phyloP scores from a whole-genome alignment of 805 yeast species.

The Saccharomycopsis olivae region DNA sequence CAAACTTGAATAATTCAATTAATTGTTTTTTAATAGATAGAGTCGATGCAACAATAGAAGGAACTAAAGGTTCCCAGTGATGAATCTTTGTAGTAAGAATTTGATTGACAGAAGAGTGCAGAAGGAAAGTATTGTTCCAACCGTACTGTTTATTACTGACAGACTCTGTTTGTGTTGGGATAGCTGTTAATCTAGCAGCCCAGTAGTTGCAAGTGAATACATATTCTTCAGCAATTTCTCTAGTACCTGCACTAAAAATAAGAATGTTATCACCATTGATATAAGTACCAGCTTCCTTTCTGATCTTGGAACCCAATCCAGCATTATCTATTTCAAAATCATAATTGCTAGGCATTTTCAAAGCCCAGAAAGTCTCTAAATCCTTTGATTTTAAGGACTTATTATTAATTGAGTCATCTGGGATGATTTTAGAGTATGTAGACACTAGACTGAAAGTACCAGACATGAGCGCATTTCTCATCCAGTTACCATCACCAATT shows the following conservation, averaged over 20 bases:
- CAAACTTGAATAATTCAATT: conserved; percentile 29
- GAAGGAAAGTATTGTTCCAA: conserved; percentile 36
- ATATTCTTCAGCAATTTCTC: conserved; percentile 57
- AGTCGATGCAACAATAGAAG: conserved; percentile 22
- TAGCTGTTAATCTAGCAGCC: conserved; percentile 78
- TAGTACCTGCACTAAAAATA: conserved; percentile 55
- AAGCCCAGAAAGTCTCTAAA: conserved; percentile 37
- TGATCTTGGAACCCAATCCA: conserved; percentile 7
- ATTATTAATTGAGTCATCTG: conserved; percentile 27
- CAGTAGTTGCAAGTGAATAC: conserved; percentile 79
- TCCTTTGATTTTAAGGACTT: conserved; percentile 23
- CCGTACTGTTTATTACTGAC: conserved; percentile 74
- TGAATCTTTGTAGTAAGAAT: conserved; percentile 19
- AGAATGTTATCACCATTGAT: conserved; percentile 29
- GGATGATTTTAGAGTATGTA: conserved; percentile 37
- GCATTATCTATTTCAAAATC: conserved; percentile 22
- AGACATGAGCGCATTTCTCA: conserved; percentile 47
- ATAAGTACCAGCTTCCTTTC: conserved; percentile 12
- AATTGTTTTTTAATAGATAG: conserved; percentile 28
- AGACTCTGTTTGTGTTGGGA: conserved; percentile 62
- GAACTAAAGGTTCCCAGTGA: conserved; percentile 26
- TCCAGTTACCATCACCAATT: conserved; percentile 61
- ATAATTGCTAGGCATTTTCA: conserved; percentile 39
- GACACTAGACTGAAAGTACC: conserved; percentile 44
- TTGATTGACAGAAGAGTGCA: neutral